Conservation (phyloP, 2,329 filamentous ascomycete genomes). For the Trichoderma simmonsii region DNA sequence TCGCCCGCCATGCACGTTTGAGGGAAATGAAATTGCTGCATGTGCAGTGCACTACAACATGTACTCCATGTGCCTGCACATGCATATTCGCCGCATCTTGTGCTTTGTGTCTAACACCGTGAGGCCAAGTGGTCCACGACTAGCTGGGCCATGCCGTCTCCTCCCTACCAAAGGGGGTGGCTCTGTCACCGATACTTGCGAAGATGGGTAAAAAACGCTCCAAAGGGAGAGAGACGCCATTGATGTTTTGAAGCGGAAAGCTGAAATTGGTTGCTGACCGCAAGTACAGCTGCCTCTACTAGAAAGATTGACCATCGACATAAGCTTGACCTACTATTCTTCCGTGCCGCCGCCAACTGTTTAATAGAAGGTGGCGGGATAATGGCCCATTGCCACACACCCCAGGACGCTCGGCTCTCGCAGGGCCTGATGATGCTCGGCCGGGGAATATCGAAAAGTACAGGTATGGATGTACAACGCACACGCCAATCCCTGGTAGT, state of each 20-base stretch:
- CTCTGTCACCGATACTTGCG: background rate
- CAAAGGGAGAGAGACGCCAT: background rate
- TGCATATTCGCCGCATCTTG: background rate
- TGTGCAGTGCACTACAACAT: background rate
- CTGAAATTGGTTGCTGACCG: background rate
- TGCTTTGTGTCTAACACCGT: background rate
- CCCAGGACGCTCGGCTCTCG: background rate
- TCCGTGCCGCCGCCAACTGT: background rate
- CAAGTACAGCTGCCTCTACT: background rate
- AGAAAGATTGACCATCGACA: background rate
- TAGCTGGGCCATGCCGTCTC: background rate
- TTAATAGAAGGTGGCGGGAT: background rate
- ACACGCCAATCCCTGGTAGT: conserved; percentile 5
- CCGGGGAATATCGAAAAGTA: conserved; percentile 10
- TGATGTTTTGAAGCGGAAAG: background rate
- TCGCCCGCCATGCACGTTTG: conserved; percentile 8
- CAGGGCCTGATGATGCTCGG: conserved; percentile 10
- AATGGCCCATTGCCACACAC: background rate
- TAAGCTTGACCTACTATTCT: background rate
- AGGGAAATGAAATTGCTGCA: conserved; percentile 18
- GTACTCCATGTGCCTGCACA: background rate
- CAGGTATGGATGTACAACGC: background rate
- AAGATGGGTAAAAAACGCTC: background rate
- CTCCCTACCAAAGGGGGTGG: background rate
- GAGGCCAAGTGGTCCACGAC: background rate